These are phyloP conservation scores for Scenedesmus sp. DNA, from an alignment of 163 green algal genomes.

Conservation along the genomic window DNA sequence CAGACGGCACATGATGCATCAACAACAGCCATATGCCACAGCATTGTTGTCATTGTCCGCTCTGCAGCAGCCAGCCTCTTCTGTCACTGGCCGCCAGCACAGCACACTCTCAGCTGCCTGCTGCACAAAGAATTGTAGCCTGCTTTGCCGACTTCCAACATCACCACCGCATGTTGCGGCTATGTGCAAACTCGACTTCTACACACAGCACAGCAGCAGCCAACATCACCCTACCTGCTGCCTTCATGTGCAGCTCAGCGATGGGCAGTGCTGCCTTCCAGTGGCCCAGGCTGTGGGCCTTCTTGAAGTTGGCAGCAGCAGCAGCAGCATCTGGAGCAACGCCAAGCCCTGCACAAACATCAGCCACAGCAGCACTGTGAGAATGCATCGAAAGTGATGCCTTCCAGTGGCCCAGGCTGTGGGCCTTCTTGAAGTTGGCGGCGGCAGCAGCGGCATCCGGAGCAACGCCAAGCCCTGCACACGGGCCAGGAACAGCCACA, in stretches of 20 bases:
- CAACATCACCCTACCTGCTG: not conserved
- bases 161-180: no score
- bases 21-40: no score
- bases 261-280: not conserved
- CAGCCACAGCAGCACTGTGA: not conserved
- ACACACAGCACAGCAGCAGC: not conserved
- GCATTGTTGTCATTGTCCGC: no score
- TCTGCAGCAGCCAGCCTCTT: no score
- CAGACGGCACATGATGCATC: no score
- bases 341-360: constrained; percentile 1
- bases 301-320: not conserved
- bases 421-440: not conserved
- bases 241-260: constrained; percentile 14
- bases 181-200: no score
- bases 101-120: no score
- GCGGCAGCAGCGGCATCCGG: not conserved
- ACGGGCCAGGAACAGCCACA: not conserved
- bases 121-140: not conserved
- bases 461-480: not conserved
- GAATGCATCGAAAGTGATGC: not conserved
- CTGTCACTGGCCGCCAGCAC: no score
- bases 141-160: not conserved
- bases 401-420: not conserved
- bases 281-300: not conserved
- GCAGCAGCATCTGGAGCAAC: not conserved